These are phyloP conservation scores for Oryza meyeriana DNA, from an alignment of 176 grass and related monocot species.

Conservation along the genomic window DNA sequence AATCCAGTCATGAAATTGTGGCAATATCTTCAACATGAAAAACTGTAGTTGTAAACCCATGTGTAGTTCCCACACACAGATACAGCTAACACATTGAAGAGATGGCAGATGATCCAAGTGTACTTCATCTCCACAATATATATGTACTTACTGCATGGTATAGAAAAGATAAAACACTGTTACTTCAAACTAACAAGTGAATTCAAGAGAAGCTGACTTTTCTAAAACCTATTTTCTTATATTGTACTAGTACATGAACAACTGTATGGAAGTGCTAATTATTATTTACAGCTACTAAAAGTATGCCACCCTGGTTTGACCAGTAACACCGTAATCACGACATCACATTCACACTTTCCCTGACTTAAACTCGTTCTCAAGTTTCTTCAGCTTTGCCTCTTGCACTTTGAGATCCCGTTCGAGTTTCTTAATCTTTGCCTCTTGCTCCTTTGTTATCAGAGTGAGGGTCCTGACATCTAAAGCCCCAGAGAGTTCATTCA, in stretches of 20 bases:
- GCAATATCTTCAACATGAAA: conserved; percentile 36
- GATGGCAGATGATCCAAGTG: conserved; percentile 26
- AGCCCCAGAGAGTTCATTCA: conserved; percentile 67
- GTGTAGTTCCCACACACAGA: neutral
- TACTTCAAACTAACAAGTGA: conserved; percentile 35
- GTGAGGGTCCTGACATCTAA: conserved; percentile 67
- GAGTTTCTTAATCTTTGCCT: conserved; percentile 66
- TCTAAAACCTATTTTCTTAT: neutral
- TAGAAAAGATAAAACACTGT: conserved; percentile 17
- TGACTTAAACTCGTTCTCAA: conserved; percentile 55
- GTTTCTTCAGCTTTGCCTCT: conserved; percentile 70
- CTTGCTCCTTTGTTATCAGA: conserved; percentile 69
- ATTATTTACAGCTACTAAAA: conserved; percentile 45
- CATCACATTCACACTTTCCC: conserved; percentile 39
- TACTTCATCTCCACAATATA: conserved; percentile 6
- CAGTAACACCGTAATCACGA: neutral
- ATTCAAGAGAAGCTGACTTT: conserved; percentile 24
- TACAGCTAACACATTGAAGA: neutral
- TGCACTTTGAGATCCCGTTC: conserved; percentile 57
- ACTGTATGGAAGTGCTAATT: conserved; percentile 14
- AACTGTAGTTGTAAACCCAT: conserved; percentile 16
- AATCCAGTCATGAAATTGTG: conserved; percentile 35
- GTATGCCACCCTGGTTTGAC: conserved; percentile 10
- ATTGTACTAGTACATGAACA: conserved; percentile 29
- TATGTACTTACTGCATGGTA: neutral